These are phyloP conservation scores for Auriscalpium vulgare DNA, from an alignment of 768 basidiomycete species.

Conservation along the genomic window DNA sequence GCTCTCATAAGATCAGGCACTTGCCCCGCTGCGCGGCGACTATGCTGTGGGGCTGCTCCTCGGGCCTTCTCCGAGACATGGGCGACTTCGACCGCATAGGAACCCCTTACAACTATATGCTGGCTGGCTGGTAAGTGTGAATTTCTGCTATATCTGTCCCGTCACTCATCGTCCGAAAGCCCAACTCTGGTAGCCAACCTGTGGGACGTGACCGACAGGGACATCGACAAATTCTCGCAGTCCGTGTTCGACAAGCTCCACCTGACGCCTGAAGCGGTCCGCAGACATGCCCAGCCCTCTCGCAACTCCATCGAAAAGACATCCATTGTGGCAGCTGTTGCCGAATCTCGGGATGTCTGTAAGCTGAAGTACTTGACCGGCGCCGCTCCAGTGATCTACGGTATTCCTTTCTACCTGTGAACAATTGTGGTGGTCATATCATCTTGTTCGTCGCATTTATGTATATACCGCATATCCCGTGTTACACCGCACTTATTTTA, in stretches of 20 bases:
- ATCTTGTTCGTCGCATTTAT: too few relatives aligned
- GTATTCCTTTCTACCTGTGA: slow-evolving; percentile 81
- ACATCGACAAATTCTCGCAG: slow-evolving; percentile 90
- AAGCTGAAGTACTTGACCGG: slow-evolving; percentile 92
- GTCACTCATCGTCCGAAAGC: slow-evolving; percentile 22
- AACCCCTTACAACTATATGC: slow-evolving; percentile 91
- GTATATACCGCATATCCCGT: too few relatives aligned
- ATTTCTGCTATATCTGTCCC: background rate
- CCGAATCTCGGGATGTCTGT: slow-evolving; percentile 69
- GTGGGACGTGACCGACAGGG: slow-evolving; percentile 98
- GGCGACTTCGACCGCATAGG: slow-evolving; percentile 92
- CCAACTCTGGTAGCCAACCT: slow-evolving; percentile 91
- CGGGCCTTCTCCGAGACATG: slow-evolving; percentile 79
- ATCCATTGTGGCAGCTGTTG: slow-evolving; percentile 71
- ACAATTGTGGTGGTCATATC: too few relatives aligned
- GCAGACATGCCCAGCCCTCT: slow-evolving; percentile 12
- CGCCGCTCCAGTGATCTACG: slow-evolving; percentile 91
- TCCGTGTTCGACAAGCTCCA: slow-evolving; percentile 70
- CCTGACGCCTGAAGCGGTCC: slow-evolving; percentile 31
- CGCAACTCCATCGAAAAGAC: slow-evolving; percentile 18
- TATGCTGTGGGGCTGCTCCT: slow-evolving; percentile 99
- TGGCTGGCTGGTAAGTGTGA: slow-evolving; percentile 85
- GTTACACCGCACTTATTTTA: too few relatives aligned
- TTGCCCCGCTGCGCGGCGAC: slow-evolving; percentile 83
- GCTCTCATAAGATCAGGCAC: slow-evolving; percentile 77